phyloP scores from a whole-genome alignment of 1,284 basidiomycete genomes.

The Sporisorium reilianum region DNA sequence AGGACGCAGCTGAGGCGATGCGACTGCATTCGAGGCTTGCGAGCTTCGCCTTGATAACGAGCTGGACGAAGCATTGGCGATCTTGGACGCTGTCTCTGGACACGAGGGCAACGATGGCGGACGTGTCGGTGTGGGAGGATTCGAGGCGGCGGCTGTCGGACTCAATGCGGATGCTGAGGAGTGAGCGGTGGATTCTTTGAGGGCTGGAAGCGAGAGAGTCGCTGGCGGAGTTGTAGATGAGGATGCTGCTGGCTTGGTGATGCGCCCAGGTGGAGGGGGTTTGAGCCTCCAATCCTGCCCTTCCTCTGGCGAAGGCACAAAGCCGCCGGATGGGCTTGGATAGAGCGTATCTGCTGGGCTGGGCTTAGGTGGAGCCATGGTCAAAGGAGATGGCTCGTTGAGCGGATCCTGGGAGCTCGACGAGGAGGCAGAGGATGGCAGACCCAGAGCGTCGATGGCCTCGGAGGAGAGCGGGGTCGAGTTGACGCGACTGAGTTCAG shows the following conservation, averaged over 20 bases:
- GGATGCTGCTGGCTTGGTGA: constrained; percentile 9
- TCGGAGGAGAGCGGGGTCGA: constrained; percentile 43
- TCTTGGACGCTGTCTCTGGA: constrained; percentile 48
- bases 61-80: constrained; percentile 36
- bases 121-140: constrained; percentile 28
- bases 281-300: constrained; percentile 58
- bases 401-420: constrained; percentile 13
- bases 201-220: constrained; percentile 14
- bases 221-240: constrained; percentile 5
- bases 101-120: constrained; percentile 44
- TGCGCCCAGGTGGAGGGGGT: constrained; percentile 48
- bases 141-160: constrained; percentile 13
- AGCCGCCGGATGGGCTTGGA: constrained; percentile 54
- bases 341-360: constrained; percentile 54
- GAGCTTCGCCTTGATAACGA: constrained; percentile 40
- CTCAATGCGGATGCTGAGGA: constrained; percentile 16
- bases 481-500: constrained; percentile 49
- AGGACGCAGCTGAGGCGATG: constrained; percentile 34
- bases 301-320: constrained; percentile 55
- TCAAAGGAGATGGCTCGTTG: constrained; percentile 30
- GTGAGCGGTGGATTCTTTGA: constrained; percentile 11
- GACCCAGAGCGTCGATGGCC: constrained; percentile 19
- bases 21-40: constrained; percentile 29
- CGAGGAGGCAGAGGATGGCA: constrained; percentile 16
- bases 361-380: constrained; percentile 51